phyloP scores from a whole-genome alignment of 1,139 yeast genomes.

The Taphrina pruni region DNA sequence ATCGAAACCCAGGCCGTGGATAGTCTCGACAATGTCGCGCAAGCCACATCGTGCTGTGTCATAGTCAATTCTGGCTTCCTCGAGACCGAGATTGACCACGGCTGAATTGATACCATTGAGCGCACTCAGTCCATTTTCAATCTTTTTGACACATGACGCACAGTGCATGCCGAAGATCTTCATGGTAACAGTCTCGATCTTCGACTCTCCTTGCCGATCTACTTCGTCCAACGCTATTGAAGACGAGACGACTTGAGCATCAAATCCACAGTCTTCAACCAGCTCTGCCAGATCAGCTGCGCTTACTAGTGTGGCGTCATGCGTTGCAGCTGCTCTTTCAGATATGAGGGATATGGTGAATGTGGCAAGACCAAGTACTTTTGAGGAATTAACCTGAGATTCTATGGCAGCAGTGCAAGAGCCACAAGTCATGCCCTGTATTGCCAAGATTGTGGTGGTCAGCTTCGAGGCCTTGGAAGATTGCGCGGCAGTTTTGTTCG shows the following conservation, averaged over 20 bases:
- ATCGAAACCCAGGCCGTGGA: conserved; percentile 60
- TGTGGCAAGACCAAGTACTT: conserved; percentile 25
- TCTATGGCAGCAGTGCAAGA: conserved; percentile 75
- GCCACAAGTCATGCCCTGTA: conserved; percentile 87
- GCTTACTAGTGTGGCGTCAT: conserved; percentile 5
- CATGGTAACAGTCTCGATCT: conserved; percentile 43
- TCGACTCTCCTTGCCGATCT: neutral
- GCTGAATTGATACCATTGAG: conserved; percentile 60
- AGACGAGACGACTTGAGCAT: conserved; percentile 28
- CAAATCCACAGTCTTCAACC: conserved; percentile 45
- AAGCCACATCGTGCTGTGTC: conserved; percentile 51
- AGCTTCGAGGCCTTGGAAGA: conserved; percentile 10
- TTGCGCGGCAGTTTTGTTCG: neutral
- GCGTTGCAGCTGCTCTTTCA: conserved; percentile 34
- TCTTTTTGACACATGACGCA: conserved; percentile 74
- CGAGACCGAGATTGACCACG: conserved; percentile 74
- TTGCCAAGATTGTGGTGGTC: conserved; percentile 28
- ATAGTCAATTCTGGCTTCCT: conserved; percentile 67
- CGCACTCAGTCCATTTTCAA: conserved; percentile 61
- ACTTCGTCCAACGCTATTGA: neutral
- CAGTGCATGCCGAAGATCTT: conserved; percentile 81
- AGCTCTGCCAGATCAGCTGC: conserved; percentile 30
- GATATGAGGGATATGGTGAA: conserved; percentile 26
- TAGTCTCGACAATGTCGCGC: conserved; percentile 63
- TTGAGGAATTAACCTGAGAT: conserved; percentile 53